Percentiles rank a stretch among this genome's conserved stretches.
phyloP scores from a whole-genome alignment of 1,284 basidiomycete genomes.

The Schizopora paradoxa region DNA sequence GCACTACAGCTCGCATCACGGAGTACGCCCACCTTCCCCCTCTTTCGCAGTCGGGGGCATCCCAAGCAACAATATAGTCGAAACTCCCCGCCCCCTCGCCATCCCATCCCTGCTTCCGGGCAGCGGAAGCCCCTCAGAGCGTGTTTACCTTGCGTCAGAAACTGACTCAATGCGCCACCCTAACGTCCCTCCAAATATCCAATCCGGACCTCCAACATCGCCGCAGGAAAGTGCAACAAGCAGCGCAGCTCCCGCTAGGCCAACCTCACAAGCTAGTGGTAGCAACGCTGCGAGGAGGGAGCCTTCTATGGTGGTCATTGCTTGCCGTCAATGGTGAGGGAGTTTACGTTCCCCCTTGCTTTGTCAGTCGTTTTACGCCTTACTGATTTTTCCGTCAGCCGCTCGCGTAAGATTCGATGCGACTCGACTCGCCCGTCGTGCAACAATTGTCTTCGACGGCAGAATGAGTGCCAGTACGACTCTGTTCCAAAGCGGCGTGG shows the following conservation, averaged over 20 bases:
- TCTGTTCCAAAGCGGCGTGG: constrained; percentile 72
- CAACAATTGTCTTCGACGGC: constrained; percentile 71
- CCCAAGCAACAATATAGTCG: constrained; percentile 7
- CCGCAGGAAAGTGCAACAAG: constrained; percentile 26
- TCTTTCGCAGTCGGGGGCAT: constrained; percentile 5
- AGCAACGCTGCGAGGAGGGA: constrained; percentile 45
- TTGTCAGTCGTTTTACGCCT: constrained; percentile 20
- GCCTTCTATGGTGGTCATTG: constrained; percentile 62
- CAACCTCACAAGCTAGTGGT: constrained; percentile 11
- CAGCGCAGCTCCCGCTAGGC: constrained; percentile 23
- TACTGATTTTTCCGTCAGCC: constrained; percentile 40
- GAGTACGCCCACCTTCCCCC: constrained; percentile 1
- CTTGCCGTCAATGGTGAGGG: constrained; percentile 58
- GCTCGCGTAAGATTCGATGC: constrained; percentile 76
- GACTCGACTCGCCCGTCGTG: constrained; percentile 75
- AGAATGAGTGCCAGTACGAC: constrained; percentile 73
- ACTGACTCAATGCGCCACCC: constrained; percentile 1
- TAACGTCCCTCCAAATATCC: constrained; percentile 4
- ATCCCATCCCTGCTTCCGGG: constrained; percentile 15
- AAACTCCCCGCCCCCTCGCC: constrained; percentile 13
- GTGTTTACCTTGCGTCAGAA: constrained; percentile 4
- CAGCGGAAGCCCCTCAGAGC: constrained; percentile 2
- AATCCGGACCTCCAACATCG: not conserved
- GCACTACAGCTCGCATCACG: not conserved
- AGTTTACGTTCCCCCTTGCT: constrained; percentile 21